Base-by-base conservation (phyloP, 2,329 filamentous ascomycete species). In the Venturia effusa region DNA sequence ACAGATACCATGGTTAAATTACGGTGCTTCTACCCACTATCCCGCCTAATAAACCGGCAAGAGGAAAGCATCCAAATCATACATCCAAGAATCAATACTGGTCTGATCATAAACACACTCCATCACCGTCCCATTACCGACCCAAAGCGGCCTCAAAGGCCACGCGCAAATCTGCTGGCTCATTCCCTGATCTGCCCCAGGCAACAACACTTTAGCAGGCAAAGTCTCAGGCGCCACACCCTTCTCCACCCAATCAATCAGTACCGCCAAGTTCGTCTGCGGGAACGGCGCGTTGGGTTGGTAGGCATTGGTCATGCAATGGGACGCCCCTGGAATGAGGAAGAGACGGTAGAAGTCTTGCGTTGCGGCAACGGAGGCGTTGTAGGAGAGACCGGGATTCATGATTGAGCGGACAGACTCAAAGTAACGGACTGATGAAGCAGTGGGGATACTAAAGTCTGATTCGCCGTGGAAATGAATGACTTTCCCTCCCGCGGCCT, bases 291-390 rank as follows among this genome's bases (percentile, higher is more conserved):
- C 77, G 54, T 61, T 40, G 15, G 59, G 59, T 41, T 61, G 6
- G 19, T 27, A 24, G 30, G 15, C 22, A 22, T 37, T 83, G 40
- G 72, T 69, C 0, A 74, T 71, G 67, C 82, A 85, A 72, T 83
- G 82, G 0, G 74, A 80, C 0, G 78, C n/a, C 82, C 30, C 81
- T 0, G 82, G 81, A 24, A 84, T 69, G 0, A 83, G 75, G 71
- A 79, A 84, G 45, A 84, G 74, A 62, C 79, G 77, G 71, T 84
- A 85, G 76, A 80, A 85, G 24, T 81, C 78, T 40, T 75, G 70
- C 5, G 84, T 71, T 1, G 78, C 75, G 5, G 73, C 68, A 7
- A 75, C 70, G 11, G 74, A 74, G 8, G 77, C 74, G 4, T 76
- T 72, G 65, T 74, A 75, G 2, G 71, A 68, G 5, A 76, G 45